A percentile compares a stretch with the other conserved stretches of the same genome.
Evolutionary conservation across 192 early-diverging fungal species (phyloP).

Genomic region (Linnemannia elongata): DNA sequence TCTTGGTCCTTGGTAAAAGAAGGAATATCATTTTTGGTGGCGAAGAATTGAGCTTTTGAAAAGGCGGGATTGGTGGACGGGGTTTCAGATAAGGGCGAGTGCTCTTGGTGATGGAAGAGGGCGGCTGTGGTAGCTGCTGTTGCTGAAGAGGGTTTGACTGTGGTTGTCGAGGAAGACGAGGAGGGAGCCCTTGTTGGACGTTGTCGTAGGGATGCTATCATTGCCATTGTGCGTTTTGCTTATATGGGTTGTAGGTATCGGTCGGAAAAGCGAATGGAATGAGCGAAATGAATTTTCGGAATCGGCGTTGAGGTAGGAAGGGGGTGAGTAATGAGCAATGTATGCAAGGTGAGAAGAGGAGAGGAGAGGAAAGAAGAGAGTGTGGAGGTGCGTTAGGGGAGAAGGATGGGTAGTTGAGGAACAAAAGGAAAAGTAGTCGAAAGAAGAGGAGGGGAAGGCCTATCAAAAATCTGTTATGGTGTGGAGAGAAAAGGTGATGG

Average conservation of each 20-base stretch:
- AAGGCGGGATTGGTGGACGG: background rate
- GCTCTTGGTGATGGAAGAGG: background rate
- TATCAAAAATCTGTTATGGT: too few relatives aligned
- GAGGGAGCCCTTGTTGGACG: slow-evolving; percentile 13
- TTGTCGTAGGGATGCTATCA: slow-evolving; percentile 48
- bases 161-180: slow-evolving; percentile 18
- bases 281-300: background rate
- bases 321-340: background rate
- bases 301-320: background rate
- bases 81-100: background rate
- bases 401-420: background rate
- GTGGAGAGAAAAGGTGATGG: too few relatives aligned
- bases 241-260: background rate
- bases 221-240: background rate
- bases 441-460: too few relatives aligned
- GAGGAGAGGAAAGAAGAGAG: background rate
- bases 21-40: background rate
- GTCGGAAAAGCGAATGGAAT: background rate
- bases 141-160: background rate
- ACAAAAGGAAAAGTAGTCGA: background rate
- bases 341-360: background rate
- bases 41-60: background rate
- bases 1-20: background rate
- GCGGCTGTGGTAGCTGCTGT: slow-evolving; percentile 10
- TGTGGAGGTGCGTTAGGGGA: background rate